Evolutionary conservation across 2,329 filamentous ascomycete species (phyloP).

Genomic region (Escovopsis weberi): DNA sequence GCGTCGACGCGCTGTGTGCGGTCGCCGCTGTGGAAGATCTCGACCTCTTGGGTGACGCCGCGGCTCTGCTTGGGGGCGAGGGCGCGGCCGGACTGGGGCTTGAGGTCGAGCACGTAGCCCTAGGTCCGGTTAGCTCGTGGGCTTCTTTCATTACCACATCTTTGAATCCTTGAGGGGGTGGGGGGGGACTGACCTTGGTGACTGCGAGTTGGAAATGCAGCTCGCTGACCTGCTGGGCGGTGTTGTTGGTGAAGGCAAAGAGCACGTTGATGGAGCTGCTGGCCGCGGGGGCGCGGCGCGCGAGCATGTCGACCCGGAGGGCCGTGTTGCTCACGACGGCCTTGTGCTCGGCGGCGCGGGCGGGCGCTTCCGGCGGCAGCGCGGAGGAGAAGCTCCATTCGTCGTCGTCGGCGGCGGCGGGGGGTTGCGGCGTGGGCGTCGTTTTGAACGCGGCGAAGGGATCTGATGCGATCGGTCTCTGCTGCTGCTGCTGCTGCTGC

Average conservation of each 20-base stretch:
- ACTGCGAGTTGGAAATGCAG: constrained; percentile 87
- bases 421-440: constrained; percentile 9
- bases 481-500: too few species aligned
- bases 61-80: constrained; percentile 57
- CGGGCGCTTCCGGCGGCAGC: constrained; percentile 44
- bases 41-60: constrained; percentile 71
- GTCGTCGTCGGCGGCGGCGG: constrained; percentile 51
- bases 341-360: constrained; percentile 45
- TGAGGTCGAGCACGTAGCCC: constrained; percentile 68
- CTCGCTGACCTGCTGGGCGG: constrained; percentile 54
- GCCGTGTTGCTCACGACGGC: constrained; percentile 54
- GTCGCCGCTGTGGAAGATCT: constrained; percentile 60
- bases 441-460: constrained; percentile 37
- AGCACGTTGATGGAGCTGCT: constrained; percentile 50
- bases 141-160: constrained; percentile 1
- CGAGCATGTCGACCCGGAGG: constrained; percentile 60
- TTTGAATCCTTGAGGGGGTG: background rate
- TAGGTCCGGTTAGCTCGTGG: constrained; percentile 20
- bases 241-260: constrained; percentile 75
- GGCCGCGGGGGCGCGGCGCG: constrained; percentile 41
- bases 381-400: constrained; percentile 92
- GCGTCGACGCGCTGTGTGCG: constrained; percentile 51
- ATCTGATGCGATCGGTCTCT: constrained; percentile 26
- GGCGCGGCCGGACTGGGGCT: constrained; percentile 69
- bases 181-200: constrained; percentile 53